Base-by-base conservation (phyloP, 1,139 yeast genomes). In the Yamadazyma sp. region DNA sequence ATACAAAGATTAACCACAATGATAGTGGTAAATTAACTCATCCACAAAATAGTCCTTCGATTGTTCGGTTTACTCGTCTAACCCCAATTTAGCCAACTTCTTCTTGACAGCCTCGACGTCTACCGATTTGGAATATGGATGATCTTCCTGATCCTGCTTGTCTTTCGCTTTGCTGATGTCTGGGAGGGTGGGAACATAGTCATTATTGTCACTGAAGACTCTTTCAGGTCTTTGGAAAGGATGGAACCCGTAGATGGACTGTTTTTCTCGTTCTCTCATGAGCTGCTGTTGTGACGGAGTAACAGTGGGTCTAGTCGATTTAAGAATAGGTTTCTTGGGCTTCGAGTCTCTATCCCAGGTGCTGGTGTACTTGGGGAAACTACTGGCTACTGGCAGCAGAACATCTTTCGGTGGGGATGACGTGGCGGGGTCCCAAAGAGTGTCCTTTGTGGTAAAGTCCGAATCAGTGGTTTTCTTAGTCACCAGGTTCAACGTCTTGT, bases 361-460 rank as follows among this genome's bases (percentile, higher is more conserved):
- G 16, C 35, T 41, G 8, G 29, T 2, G 25, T 36, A 41, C 15
- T 32, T 39, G 10, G 40, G 42, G 26, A 31, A 25, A 1, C 12
- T n/a, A 4, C 30, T n/a, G 15, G 21, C 10, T 11, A 6, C 16
- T 8, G 13, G 13, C 35, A 21, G 16, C 13, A 25, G 28, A n/a
- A n/a, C 21, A 12, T 29, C 24, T 27, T 46, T 46, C 29, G 67
- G 62, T 27, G 76, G 76, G n/a, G 68, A 56, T 38, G 58, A 64
- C 13, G 35, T 50, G 0, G 72, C 49, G 2, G 76, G 67, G 38
- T 71, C 70, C 76, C 76, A 71, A 36, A 54, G 47, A 5, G 66
- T 49, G 33, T 62, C 71, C 13, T 47, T 47, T 9, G 60, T n/a
- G 50, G 54, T 24, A 41, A 48, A 34, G 42, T 40, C 20, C 8